phyloP scores from a whole-genome alignment of 2,329 filamentous ascomycete genomes.

The Apiospora aurea region DNA sequence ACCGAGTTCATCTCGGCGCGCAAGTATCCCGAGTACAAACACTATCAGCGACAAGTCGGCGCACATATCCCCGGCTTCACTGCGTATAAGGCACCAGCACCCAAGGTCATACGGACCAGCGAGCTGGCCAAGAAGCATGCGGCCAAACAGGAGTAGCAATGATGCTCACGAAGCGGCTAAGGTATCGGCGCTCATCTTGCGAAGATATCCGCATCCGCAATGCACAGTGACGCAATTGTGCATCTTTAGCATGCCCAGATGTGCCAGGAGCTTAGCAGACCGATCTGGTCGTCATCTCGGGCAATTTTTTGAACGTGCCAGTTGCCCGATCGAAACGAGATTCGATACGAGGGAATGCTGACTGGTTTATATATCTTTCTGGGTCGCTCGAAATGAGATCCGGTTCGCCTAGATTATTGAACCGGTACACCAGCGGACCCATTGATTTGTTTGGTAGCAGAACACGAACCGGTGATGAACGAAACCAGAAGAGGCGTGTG shows the following conservation, averaged over 20 bases:
- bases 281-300: background rate
- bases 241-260: background rate
- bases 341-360: background rate
- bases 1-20: slow-evolving; percentile 81
- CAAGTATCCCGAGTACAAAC: slow-evolving; percentile 88
- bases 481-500: slow-evolving; percentile 1
- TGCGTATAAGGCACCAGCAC: slow-evolving; percentile 51
- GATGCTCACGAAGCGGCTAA: background rate
- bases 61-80: slow-evolving; percentile 76
- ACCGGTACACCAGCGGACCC: background rate
- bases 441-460: background rate
- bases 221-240: slow-evolving; percentile 11
- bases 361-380: background rate
- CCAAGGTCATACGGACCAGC: slow-evolving; percentile 55
- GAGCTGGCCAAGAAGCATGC: slow-evolving; percentile 55
- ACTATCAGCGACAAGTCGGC: slow-evolving; percentile 84
- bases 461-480: background rate
- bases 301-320: background rate
- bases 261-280: background rate
- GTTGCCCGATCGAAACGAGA: slow-evolving; percentile 11
- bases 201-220: background rate
- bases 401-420: background rate
- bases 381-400: background rate
- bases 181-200: background rate
- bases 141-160: slow-evolving; percentile 47